Evolutionary conservation across 2,329 filamentous ascomycete species (phyloP).

Genomic region (Mycogone perniciosa): DNA sequence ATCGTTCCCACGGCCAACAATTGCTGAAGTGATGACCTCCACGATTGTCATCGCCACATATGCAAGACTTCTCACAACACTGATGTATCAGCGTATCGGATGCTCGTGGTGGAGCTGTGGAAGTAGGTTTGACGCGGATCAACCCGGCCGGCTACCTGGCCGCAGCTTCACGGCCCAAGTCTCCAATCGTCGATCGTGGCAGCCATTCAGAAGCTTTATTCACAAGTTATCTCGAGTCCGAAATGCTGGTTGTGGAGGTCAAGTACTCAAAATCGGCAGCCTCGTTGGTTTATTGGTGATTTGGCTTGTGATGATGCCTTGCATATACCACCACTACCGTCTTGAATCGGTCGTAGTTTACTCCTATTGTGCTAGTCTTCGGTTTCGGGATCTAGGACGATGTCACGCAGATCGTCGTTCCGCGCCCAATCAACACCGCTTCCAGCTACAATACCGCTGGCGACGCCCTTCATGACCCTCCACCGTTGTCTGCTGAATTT

Average conservation of each 20-base stretch:
- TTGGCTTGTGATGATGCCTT: neutral
- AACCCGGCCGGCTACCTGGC: neutral
- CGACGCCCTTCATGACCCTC: slow-evolving; percentile 69
- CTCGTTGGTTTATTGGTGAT: neutral
- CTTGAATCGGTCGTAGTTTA: neutral
- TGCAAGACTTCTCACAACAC: neutral
- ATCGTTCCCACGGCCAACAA: no score
- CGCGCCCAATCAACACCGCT: slow-evolving; percentile 78
- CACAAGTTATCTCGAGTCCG: no score
- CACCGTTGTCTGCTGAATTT: slow-evolving; percentile 59
- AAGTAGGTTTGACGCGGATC: slow-evolving; percentile 8
- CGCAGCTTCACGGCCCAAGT: neutral
- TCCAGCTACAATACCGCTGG: slow-evolving; percentile 71
- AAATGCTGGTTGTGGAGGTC: no score
- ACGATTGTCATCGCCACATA: neutral
- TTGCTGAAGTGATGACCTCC: no score
- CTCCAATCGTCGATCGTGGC: neutral
- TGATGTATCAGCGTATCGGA: neutral
- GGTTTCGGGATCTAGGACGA: slow-evolving; percentile 64
- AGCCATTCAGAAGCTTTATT: no score
- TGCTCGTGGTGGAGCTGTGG: neutral
- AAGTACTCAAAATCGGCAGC: no score
- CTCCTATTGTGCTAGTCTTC: slow-evolving; percentile 24
- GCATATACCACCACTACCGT: neutral
- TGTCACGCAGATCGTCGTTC: slow-evolving; percentile 58